Evolutionary conservation across 805 yeast genomes (phyloP), one percentile per base, ranked within the genome.

Genomic region (Kodamaea laetipori): DNA sequence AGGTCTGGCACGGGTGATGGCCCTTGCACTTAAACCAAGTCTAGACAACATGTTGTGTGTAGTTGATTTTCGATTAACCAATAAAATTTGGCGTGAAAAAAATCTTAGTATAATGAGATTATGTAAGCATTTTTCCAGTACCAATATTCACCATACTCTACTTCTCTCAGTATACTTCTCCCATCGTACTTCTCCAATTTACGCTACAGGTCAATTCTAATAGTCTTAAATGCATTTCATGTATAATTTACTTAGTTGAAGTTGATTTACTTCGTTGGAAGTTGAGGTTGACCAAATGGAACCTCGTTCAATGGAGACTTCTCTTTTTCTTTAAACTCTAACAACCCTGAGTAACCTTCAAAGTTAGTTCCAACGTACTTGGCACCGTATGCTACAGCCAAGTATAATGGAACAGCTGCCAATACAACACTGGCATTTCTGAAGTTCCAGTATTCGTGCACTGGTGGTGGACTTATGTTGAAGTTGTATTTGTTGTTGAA

Each of bases 391-490:
- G 68, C 70, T 7, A 61, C 66, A 18, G 58, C 60, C 34, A 69
- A 49, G 48, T 60, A 66, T 10, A 67, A 33, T 9, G 76, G 76
- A 31, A 67, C 57, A 41, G 68, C 66, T 24, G 70, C 72, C 36
- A 69, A 48, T 38, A 68, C 55, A 25, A 68, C 61, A 19, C 61
- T 54, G 36, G 65, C 57, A 54, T 70, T 69, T 45, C 67, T 61
- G 49, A 56, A 54, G 51, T 63, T 67, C 76, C 76, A 71, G 60
- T 71, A 71, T 48, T 63, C 66, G 51, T 71, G 76, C 39, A 67
- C 70, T 39, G 69, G 75, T 31, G 76, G 76, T 26, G 76, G 76
- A 44, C 58, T 58, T 46, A 60, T 63, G 57, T 71, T 63, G 58
- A 71, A 71, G 55, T 66, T 63, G 57, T 60, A 53, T 46, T 69